These are phyloP conservation scores for Cytospora piceae DNA, from an alignment of 2,329 filamentous ascomycete genomes.

Conservation along the genomic window DNA sequence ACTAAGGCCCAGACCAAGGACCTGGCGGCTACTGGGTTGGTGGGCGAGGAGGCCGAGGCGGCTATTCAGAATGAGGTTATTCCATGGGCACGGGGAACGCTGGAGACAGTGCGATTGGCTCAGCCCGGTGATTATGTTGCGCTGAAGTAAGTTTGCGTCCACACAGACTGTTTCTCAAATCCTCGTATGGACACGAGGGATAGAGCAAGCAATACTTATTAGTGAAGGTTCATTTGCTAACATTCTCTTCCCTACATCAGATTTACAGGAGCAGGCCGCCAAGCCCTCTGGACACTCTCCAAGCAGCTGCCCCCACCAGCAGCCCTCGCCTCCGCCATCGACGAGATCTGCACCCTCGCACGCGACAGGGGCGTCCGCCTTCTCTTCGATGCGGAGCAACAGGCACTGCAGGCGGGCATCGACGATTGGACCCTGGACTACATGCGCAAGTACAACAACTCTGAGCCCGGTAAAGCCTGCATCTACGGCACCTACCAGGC, in stretches of 20 bases:
- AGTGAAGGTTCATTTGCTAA: background rate
- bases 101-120: slow-evolving; percentile 75
- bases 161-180: background rate
- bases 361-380: slow-evolving; percentile 70
- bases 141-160: slow-evolving; percentile 53
- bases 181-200: background rate
- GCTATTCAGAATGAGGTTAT: slow-evolving; percentile 63
- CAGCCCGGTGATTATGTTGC: slow-evolving; percentile 70
- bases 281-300: slow-evolving; percentile 70
- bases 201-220: background rate
- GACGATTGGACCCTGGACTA: slow-evolving; percentile 79
- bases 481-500: slow-evolving; percentile 83
- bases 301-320: slow-evolving; percentile 64
- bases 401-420: slow-evolving; percentile 76
- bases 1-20: slow-evolving; percentile 55
- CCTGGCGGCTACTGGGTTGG: slow-evolving; percentile 46
- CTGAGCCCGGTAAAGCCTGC: slow-evolving; percentile 58
- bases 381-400: slow-evolving; percentile 86
- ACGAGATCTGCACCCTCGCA: slow-evolving; percentile 75
- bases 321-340: slow-evolving; percentile 70
- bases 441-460: slow-evolving; percentile 74
- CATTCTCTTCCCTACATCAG: slow-evolving; percentile 32
- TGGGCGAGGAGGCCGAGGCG: slow-evolving; percentile 52
- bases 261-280: slow-evolving; percentile 80
- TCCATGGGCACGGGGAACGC: slow-evolving; percentile 73